Base-by-base conservation (phyloP, 352 stramenopile species). In the Aphanomyces cochlioides region DNA sequence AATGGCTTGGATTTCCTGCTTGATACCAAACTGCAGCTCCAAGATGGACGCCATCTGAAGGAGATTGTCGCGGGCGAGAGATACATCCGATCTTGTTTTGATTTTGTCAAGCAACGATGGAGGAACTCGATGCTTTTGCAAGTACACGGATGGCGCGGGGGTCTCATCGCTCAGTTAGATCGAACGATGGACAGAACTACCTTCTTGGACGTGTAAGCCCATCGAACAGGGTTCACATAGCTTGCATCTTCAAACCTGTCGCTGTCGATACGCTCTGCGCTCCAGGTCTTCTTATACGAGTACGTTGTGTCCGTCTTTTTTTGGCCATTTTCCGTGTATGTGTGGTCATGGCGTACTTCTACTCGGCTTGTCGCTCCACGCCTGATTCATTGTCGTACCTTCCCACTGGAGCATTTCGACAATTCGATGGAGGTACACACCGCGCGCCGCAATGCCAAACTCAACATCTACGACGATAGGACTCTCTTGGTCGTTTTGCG, bases 371-470 rank as follows among this genome's bases (percentile, higher is more conserved):
- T 43, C 8, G 2, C 5, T 5, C 12, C 1, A 1, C 37, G 57
- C 1, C 12, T 10, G 10, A 10, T 17, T 47, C 34, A 36, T 28
- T 48, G 6, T 54, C 59, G 38, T 12, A 67, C 59, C 59, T 67
- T 48, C 10, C 59, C 59, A 67, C 40, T 67, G 59, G 12, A 40
- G 37, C 59, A 67, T 67, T 39, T 67, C 59, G n/a, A 67, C 59
- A 12, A 28, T 67, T 8, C 59, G 59, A 17, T 67, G 59, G 15
- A 67, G 37, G 21, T 56, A 34, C 19, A 67, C 41, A 10, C 59
- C 59, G 7, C 34, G 17, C 12, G 40, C 19, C 1, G 59, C 59
- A 8, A 67, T 48, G 10, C 59, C 59, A 56, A 67, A 67, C 39
- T 67, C 39, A 4, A 3, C 37, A 45, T 67, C 59, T 45, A 48